A percentile compares a stretch with the other conserved stretches of the same genome.
Conservation (phyloP, 2,329 filamentous ascomycete species). For the Colletotrichum salicis region DNA sequence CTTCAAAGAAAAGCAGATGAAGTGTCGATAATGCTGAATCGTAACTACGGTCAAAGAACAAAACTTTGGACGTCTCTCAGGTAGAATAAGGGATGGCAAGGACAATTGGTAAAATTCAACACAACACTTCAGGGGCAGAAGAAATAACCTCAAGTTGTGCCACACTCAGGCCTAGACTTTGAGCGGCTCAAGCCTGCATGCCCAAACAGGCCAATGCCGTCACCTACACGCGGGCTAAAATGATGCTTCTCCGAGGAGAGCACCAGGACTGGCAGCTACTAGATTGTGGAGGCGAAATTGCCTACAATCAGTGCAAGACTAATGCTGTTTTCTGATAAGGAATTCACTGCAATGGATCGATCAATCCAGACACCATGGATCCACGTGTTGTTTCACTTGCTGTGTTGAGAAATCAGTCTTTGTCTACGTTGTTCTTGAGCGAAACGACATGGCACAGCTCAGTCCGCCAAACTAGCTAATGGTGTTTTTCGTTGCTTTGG, state of each 20-base stretch:
- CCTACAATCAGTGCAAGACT: not conserved
- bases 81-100: not conserved
- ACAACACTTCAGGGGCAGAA: not conserved
- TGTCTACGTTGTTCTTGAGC: not conserved
- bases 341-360: not conserved
- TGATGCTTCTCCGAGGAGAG: slow-evolving; percentile 37
- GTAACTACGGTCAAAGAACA: not conserved
- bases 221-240: slow-evolving; percentile 24
- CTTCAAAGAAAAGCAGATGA: not conserved
- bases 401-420: not conserved
- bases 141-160: not conserved
- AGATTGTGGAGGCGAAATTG: not conserved
- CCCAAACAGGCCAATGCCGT: slow-evolving; percentile 22
- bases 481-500: not conserved
- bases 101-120: not conserved
- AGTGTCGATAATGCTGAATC: not conserved
- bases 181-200: slow-evolving; percentile 9
- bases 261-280: not conserved
- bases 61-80: not conserved
- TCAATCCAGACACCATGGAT: not conserved
- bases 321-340: not conserved
- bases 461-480: not conserved
- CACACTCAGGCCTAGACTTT: not conserved
- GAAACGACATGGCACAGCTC: not conserved
- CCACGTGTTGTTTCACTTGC: not conserved